These are phyloP conservation scores for Vaccinium corymbosum DNA, from an alignment of 148 eudicot genomes.

Conservation along the genomic window DNA sequence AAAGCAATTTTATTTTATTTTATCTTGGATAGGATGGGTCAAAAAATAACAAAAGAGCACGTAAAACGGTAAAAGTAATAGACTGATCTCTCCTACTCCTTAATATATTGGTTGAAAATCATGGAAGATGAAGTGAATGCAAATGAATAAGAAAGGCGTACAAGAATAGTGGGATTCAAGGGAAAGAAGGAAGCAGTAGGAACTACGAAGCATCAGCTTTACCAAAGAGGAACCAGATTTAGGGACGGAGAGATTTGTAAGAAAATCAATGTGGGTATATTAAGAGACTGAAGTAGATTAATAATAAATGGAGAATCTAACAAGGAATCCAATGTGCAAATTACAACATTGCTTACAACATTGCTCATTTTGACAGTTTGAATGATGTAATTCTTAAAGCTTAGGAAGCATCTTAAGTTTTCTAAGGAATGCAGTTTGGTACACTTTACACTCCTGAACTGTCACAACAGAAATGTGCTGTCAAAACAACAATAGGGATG, in stretches of 20 bases:
- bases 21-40: neutral
- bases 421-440: neutral
- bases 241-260: neutral
- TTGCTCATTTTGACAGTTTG: neutral
- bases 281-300: neutral
- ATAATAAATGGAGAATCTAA: neutral
- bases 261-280: neutral
- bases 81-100: neutral
- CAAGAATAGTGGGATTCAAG: neutral
- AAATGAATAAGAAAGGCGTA: neutral
- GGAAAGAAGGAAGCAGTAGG: neutral
- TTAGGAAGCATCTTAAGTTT: neutral
- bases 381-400: neutral
- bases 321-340: neutral
- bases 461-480: neutral
- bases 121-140: neutral
- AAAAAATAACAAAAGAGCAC: neutral
- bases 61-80: neutral
- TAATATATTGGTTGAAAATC: neutral
- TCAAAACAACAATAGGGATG: neutral
- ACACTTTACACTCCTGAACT: neutral
- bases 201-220: neutral
- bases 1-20: neutral
- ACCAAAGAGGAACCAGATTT: neutral
- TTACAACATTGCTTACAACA: neutral